Percentiles rank a stretch among this genome's conserved stretches.
Evolutionary conservation across 129 eudicot species (phyloP).

Genomic region (Deinandra increscens): DNA sequence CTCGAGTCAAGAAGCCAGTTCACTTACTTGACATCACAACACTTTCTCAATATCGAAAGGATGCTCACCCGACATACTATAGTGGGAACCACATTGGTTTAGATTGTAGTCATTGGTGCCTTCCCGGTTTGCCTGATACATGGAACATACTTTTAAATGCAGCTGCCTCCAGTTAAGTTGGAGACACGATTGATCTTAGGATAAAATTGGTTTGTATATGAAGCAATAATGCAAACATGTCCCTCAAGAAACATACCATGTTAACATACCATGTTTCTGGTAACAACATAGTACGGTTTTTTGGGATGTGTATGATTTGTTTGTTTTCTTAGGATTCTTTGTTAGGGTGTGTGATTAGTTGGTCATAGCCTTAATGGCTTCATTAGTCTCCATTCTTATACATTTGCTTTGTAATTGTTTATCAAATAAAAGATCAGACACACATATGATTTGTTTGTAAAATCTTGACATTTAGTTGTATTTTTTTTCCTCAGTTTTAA

Average conservation of each 20-base stretch:
- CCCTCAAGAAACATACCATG: neutral
- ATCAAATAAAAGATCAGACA: constrained; percentile 20
- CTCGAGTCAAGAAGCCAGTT: constrained; percentile 68
- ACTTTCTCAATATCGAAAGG: constrained; percentile 76
- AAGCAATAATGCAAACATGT: constrained; percentile 19
- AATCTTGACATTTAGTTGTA: constrained; percentile 21
- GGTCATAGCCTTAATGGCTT: constrained; percentile 34
- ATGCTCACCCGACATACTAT: constrained; percentile 68
- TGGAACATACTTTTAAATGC: constrained; percentile 81
- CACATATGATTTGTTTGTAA: constrained; percentile 26
- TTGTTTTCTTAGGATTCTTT: constrained; percentile 17
- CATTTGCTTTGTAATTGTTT: constrained; percentile 24
- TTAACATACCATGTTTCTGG: too few species aligned
- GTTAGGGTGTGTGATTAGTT: constrained; percentile 28
- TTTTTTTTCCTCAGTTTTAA: neutral
- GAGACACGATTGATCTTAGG: neutral
- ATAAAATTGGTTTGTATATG: constrained; percentile 19
- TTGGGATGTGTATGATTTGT: neutral
- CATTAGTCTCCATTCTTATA: constrained; percentile 24
- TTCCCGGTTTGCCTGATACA: constrained; percentile 96
- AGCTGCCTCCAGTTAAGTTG: constrained; percentile 43
- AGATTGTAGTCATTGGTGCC: constrained; percentile 98
- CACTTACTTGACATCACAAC: constrained; percentile 67
- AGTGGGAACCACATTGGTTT: constrained; percentile 53
- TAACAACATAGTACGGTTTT: constrained; percentile 5